Evolutionary conservation across 75 land plant species (phyloP), one percentile per base, ranked within the genome.

Genomic region (Adiantum capillusveneris): DNA sequence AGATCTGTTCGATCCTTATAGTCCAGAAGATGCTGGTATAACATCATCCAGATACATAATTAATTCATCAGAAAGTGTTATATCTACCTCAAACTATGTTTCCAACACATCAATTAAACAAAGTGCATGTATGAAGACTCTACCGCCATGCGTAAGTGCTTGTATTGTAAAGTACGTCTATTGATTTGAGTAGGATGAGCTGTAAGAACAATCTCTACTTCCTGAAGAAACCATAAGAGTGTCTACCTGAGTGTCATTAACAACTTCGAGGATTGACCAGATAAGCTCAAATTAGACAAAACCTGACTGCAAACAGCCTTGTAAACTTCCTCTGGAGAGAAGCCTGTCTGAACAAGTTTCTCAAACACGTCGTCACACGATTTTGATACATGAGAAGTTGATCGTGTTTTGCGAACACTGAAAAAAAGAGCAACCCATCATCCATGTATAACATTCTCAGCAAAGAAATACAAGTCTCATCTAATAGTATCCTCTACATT

Each of bases 141-240:
- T 79, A 88, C 94, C 45, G 89, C 84, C 58, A 92, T 79, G 65
- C 96, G 80, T 17, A 90, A 61, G 57, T 89, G 96, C 58, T 93
- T 93, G 50, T 93, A 90, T 50, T 89, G 98, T 59, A 93, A 60
- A 13, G 98, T 89, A 24, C 98, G 81, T 25, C 98, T 67, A 50
- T 85, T 83, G 60, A 86, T 89, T 75, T 93, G 98, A 37, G 98
- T 93, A 27, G 98, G 98, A 83, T 93, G 98, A 39, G 98, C 98
- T 39, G 98, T 93, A 39, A 93, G 79, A 42, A 93, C 98, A 72
- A 93, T 89, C 41, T 89, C 98, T 59, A 93, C 85, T 68, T 74
- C 90, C 98, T 93, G 76, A 28, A 70, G 27, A 50, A 70, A 16
- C 7, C 11, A 27, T 13, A 21, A n/a, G n/a, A n/a, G n/a, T n/a